Evolutionary conservation across 352 stramenopile species (phyloP).

Genomic region (Phytophthora gonapodyides): DNA sequence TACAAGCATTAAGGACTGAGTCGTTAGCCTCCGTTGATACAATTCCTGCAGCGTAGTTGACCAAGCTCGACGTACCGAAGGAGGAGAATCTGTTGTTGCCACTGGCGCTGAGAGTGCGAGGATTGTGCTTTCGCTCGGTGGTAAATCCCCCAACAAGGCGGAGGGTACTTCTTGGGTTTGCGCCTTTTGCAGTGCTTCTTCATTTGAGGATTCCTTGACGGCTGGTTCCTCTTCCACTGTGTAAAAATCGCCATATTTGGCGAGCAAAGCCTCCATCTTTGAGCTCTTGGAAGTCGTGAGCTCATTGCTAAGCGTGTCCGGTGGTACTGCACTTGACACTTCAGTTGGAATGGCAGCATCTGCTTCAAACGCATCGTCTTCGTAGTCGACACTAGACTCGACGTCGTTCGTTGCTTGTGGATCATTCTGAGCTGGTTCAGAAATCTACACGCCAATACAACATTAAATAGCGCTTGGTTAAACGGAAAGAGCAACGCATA

Average conservation of each 20-base stretch:
- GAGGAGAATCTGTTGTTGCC: constrained; percentile 12
- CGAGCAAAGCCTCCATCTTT: constrained; percentile 31
- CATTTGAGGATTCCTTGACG: constrained; percentile 6
- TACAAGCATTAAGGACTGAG: constrained; percentile 3
- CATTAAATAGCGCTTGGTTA: background rate
- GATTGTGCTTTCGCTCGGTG: too few relatives aligned
- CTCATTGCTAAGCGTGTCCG: constrained; percentile 4
- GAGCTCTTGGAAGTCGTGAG: constrained; percentile 3
- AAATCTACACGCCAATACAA: constrained; percentile 1
- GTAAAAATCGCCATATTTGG: constrained; percentile 45
- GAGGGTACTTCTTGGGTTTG: background rate
- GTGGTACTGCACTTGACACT: background rate
- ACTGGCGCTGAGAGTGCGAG: background rate
- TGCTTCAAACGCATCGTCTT: constrained; percentile 52
- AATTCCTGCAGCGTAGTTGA: too few relatives aligned
- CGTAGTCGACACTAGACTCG: constrained; percentile 38
- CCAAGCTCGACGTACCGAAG: constrained; percentile 26
- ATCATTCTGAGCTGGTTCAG: background rate
- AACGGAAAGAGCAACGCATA: background rate
- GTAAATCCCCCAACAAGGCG: too few relatives aligned
- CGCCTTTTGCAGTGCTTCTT: background rate
- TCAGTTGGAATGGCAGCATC: constrained; percentile 9
- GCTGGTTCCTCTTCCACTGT: constrained; percentile 12
- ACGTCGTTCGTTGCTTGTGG: background rate
- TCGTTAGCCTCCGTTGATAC: too few relatives aligned